phyloP scores from a whole-genome alignment of 345 rosid species.

The Crucihimalaya himalaica region DNA sequence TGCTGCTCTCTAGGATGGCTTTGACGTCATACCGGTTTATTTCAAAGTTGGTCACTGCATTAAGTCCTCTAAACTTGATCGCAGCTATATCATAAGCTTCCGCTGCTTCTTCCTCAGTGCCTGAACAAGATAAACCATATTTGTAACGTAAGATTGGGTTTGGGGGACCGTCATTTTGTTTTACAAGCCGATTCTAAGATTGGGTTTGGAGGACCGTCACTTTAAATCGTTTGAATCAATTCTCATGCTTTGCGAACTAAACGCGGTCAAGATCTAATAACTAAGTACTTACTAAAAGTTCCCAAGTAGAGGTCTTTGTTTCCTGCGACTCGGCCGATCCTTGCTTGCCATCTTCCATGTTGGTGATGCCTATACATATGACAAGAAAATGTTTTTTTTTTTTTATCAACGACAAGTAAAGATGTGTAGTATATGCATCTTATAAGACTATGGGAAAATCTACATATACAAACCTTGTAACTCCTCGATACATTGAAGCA shows the following conservation, averaged over 20 bases:
- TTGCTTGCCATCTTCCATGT: conserved; percentile 99
- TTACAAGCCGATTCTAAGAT: background rate
- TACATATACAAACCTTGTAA: conserved; percentile 64
- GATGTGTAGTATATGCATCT: background rate
- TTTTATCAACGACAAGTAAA: background rate
- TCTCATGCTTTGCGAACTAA: background rate
- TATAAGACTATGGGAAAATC: background rate
- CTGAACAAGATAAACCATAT: conserved; percentile 38
- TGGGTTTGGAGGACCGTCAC: background rate
- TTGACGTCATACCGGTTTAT: conserved; percentile 94
- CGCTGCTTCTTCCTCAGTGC: conserved; percentile 98
- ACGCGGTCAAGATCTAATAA: background rate
- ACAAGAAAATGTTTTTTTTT: background rate
- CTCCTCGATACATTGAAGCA: conserved; percentile 99
- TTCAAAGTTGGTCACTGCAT: conserved; percentile 97
- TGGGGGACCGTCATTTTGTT: background rate
- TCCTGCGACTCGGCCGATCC: conserved; percentile 98
- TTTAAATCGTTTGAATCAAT: background rate
- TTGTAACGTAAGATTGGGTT: background rate
- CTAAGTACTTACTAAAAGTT: conserved; percentile 75
- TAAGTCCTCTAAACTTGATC: conserved; percentile 89
- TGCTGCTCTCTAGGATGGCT: conserved; percentile 89
- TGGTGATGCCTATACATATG: conserved; percentile 83
- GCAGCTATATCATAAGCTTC: conserved; percentile 99
- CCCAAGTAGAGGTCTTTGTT: conserved; percentile 98